These are phyloP conservation scores for Syzygium aqueum DNA, from an alignment of 345 rosid species.

Conservation along the genomic window DNA sequence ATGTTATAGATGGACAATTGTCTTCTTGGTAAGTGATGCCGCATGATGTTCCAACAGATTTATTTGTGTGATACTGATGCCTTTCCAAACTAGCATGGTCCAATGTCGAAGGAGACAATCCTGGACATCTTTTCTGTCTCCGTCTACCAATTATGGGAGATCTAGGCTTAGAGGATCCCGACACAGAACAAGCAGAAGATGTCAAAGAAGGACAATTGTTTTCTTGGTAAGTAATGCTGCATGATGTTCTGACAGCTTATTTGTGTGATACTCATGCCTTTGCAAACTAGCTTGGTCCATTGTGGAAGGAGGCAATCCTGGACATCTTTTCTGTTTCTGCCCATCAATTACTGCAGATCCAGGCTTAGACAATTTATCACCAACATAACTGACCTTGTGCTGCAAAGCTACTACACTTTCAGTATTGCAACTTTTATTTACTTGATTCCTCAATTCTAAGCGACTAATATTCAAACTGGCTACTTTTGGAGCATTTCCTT, in stretches of 20 bases:
- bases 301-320: not conserved
- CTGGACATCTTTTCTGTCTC: not conserved
- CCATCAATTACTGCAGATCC: not conserved
- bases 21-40: not conserved
- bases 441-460: slow-evolving; percentile 2
- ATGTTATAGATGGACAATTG: not conserved
- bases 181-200: not conserved
- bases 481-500: slow-evolving; percentile 8
- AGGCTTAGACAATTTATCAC: not conserved
- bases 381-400: not conserved
- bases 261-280: not conserved
- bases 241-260: not conserved
- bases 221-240: not conserved
- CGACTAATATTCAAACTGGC: not conserved
- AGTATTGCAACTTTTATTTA: not conserved
- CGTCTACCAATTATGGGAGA: not conserved
- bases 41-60: not conserved
- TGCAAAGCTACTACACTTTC: not conserved
- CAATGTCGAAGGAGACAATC: not conserved
- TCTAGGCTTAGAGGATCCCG: not conserved
- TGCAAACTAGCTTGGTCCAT: not conserved
- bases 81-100: not conserved
- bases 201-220: not conserved
- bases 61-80: not conserved
- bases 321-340: not conserved